phyloP scores from a whole-genome alignment of 768 basidiomycete species.

The Russula sp. region DNA sequence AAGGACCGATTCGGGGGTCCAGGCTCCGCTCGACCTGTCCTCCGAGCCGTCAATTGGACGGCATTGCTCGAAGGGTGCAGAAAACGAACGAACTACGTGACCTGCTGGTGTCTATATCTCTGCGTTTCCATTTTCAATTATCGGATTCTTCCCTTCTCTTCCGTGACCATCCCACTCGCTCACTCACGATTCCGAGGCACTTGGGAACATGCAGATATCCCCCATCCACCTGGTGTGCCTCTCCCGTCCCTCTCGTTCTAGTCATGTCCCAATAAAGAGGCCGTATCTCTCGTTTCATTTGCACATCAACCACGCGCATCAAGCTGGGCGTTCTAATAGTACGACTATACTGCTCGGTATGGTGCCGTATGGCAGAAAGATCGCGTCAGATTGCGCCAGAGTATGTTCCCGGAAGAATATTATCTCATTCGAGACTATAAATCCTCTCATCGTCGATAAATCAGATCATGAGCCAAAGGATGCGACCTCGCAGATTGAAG shows the following conservation, averaged over 20 bases:
- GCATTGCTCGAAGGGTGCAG: constrained; percentile 56
- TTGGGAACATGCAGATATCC: constrained; percentile 65
- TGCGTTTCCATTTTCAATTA: neutral
- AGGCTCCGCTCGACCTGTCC: constrained; percentile 37
- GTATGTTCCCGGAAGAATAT: too few species aligned
- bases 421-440: constrained; percentile 7
- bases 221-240: constrained; percentile 61
- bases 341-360: constrained; percentile 90
- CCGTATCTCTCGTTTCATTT: constrained; percentile 57
- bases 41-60: too few species aligned
- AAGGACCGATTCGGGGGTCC: constrained; percentile 56
- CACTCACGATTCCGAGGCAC: constrained; percentile 36
- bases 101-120: too few species aligned
- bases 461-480: constrained; percentile 15
- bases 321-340: too few species aligned
- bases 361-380: constrained; percentile 82
- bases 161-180: too few species aligned
- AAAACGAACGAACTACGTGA: too few species aligned
- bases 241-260: too few species aligned
- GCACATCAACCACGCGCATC: constrained; percentile 53
- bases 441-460: constrained; percentile 4
- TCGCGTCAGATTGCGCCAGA: too few species aligned
- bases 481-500: too few species aligned
- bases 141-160: neutral
- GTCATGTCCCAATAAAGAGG: constrained; percentile 34